Base-by-base conservation (phyloP, 192 early-diverging fungal species). In the Gigaspora rosea region DNA sequence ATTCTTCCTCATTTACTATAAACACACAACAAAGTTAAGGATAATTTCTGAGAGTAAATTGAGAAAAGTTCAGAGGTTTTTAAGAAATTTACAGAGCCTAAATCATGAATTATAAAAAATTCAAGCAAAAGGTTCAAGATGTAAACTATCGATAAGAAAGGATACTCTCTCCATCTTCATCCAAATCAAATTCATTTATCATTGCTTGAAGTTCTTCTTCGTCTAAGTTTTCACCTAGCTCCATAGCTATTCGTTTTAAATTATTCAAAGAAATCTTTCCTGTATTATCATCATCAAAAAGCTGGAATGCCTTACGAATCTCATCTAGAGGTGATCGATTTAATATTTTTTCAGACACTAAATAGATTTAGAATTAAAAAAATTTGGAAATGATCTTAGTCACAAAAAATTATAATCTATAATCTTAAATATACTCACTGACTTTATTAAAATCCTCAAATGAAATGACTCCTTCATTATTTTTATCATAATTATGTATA, bases 171-270 rank as follows among this genome's bases (percentile, higher is more conserved):
- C 94, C 94, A 74, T 95, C 91, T 78, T 92, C 88, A 82, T 92
- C 90, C 82, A 93, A 73, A 78, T 95, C 94, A 89, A 95, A 95
- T 86, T 95, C 94, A 46, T 95, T 93, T 76, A 95, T 92, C 94
- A 95, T 95, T 6, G 92, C 91, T 77, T 93, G 89, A 67, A 95
- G 80, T 80, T 95, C 94, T 9, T 94, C 92, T 41, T 95, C 93
- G 49, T 90, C 88, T 71, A 94, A 80, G 70, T 83, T 90, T 80
- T 95, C 94, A 35, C 93, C 94, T 70, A 95, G 87, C 78, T 95
- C 94, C 64, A 91, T 90, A 0, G 93, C 93, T 71, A 94, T 88
- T 20, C 93, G 84, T 32, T 90, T 82, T 57, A 95, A 77, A 78
- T 91, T 92, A 12, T 84, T 46, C 41, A 90, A 82, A 7, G 90